Evolutionary conservation across 495 filamentous ascomycete genomes (phyloP).

Genomic region (Recurvomyces mirabilis): DNA sequence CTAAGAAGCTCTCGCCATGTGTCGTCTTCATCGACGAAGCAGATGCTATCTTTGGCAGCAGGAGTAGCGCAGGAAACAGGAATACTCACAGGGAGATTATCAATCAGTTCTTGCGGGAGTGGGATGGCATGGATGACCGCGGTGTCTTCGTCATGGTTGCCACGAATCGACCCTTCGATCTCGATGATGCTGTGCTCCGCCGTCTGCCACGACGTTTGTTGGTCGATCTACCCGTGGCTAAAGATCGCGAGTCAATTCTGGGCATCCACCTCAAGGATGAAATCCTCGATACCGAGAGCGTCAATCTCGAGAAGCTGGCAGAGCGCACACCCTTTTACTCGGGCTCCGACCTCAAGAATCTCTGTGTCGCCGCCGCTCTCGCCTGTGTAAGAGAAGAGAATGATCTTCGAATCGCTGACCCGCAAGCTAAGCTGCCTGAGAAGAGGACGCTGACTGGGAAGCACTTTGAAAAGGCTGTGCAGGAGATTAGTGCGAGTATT

Average conservation of each 20-base stretch:
- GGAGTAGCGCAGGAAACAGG: constrained; percentile 43
- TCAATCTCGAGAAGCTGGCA: constrained; percentile 61
- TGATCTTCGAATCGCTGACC: constrained; percentile 31
- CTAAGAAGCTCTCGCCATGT: constrained; percentile 83
- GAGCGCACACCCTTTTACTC: constrained; percentile 81
- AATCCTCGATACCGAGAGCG: constrained; percentile 49
- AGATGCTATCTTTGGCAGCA: constrained; percentile 73
- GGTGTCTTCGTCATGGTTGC: constrained; percentile 97
- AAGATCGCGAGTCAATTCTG: constrained; percentile 70
- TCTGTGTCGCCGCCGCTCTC: constrained; percentile 81
- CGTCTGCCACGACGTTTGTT: constrained; percentile 73
- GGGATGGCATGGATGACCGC: constrained; percentile 79
- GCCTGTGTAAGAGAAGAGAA: constrained; percentile 79
- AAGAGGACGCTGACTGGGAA: constrained; percentile 50
- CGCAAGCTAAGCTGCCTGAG: constrained; percentile 44
- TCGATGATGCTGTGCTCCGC: constrained; percentile 87
- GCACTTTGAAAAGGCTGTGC: constrained; percentile 78
- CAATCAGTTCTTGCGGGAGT: constrained; percentile 95
- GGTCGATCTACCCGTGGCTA: constrained; percentile 71
- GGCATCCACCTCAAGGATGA: constrained; percentile 78
- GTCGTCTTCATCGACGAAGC: constrained; percentile 97
- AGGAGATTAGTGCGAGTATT: constrained; percentile 85
- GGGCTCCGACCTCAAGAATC: constrained; percentile 90
- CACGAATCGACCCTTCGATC: constrained; percentile 89
- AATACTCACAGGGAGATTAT: constrained; percentile 78